Conservation (phyloP, 2,329 filamentous ascomycete species). For the Tolypocladium paradoxum region DNA sequence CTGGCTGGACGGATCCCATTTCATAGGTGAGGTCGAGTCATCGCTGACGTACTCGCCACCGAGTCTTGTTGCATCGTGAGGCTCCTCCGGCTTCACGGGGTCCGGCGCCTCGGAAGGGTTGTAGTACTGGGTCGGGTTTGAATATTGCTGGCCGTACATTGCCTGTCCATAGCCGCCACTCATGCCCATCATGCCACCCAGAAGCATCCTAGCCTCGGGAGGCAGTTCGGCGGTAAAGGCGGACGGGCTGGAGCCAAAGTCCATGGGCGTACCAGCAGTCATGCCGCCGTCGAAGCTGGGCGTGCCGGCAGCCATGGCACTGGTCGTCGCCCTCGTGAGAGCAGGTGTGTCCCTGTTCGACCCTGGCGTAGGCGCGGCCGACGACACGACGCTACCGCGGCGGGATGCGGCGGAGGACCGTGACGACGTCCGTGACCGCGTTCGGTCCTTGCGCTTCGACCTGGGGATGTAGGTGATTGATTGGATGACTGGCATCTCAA, state of each 20-base stretch:
- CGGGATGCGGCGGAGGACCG: neutral
- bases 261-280: constrained; percentile 2
- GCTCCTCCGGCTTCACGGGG: neutral
- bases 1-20: constrained; percentile 3
- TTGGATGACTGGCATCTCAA: neutral
- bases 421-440: neutral
- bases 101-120: neutral
- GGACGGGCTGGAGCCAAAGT: constrained; percentile 15
- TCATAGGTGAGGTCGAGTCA: neutral
- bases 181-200: constrained; percentile 17
- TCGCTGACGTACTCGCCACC: neutral
- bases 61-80: too few relatives aligned
- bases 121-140: too few relatives aligned
- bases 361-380: neutral
- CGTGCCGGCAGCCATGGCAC: neutral
- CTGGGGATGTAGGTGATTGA: neutral
- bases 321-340: neutral
- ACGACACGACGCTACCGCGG: neutral
- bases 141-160: constrained; percentile 1
- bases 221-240: constrained; percentile 32
- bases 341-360: neutral
- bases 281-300: neutral
- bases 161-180: constrained; percentile 11
- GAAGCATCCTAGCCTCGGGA: constrained; percentile 30
- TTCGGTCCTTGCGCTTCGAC: neutral